Evolutionary conservation across 495 filamentous ascomycete genomes (phyloP).

Genomic region (Amniculicola lignicola): DNA sequence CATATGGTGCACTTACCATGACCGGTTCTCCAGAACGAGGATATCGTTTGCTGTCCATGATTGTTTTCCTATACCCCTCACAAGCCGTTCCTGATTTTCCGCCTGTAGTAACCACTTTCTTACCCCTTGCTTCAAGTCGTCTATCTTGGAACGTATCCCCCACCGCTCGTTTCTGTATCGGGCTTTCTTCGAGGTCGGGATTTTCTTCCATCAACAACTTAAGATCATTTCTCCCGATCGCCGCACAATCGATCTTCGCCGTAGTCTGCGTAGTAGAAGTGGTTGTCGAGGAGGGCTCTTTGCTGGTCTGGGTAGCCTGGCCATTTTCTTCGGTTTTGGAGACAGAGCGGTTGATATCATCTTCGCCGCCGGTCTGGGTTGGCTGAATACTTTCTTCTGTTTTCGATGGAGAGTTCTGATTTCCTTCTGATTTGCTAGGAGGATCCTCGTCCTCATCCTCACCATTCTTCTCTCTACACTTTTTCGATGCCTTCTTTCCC

Average conservation of each 20-base stretch:
- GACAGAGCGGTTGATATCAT: too few relatives aligned
- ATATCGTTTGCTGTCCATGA: slow-evolving; percentile 5
- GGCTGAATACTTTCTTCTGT: slow-evolving; percentile 7
- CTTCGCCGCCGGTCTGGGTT: too few relatives aligned
- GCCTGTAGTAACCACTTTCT: too few relatives aligned
- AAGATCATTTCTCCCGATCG: slow-evolving; percentile 13
- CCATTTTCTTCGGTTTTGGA: too few relatives aligned
- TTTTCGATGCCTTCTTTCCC: slow-evolving; percentile 15
- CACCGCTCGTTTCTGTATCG: slow-evolving; percentile 3
- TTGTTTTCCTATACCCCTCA: neutral
- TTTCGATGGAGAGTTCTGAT: slow-evolving; percentile 5
- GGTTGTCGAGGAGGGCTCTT: neutral
- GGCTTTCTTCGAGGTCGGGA: neutral
- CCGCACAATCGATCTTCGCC: slow-evolving; percentile 3
- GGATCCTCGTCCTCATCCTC: slow-evolving; percentile 1
- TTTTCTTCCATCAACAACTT: neutral
- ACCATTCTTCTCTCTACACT: slow-evolving; percentile 15
- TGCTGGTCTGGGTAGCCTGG: slow-evolving; percentile 1
- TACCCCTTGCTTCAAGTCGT: slow-evolving; percentile 2
- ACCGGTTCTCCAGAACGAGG: slow-evolving; percentile 1
- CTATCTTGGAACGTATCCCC: slow-evolving; percentile 1
- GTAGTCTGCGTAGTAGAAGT: neutral
- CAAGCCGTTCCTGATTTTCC: slow-evolving; percentile 1
- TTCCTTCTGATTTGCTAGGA: too few relatives aligned
- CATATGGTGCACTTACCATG: slow-evolving; percentile 11